These are phyloP conservation scores for Thelephora aurantiotincta DNA, from an alignment of 768 basidiomycete species.

Conservation along the genomic window DNA sequence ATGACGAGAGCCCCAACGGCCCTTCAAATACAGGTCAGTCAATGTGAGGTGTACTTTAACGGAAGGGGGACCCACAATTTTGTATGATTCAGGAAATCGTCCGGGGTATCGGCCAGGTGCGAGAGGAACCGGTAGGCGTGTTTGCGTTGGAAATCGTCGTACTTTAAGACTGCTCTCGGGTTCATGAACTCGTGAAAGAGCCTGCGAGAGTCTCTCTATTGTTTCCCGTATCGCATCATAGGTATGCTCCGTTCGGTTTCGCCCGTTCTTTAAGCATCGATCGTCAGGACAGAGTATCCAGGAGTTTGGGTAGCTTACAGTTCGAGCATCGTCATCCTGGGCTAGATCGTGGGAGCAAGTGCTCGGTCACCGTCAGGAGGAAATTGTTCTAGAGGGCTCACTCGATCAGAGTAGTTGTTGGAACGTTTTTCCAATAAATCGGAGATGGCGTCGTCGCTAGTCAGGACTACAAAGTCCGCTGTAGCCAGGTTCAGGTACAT, in stretches of 20 bases:
- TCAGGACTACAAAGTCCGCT: too few relatives aligned
- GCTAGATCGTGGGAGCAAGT: neutral
- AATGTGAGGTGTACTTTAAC: neutral
- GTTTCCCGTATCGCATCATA: neutral
- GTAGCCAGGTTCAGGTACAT: too few relatives aligned
- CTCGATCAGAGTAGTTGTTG: neutral
- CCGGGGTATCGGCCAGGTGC: conserved; percentile 1
- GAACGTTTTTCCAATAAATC: neutral
- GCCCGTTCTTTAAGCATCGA: too few relatives aligned
- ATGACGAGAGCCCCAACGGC: conserved; percentile 12
- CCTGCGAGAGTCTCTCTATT: neutral
- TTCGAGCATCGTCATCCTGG: neutral
- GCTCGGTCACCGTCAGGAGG: neutral
- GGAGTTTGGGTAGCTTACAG: neutral
- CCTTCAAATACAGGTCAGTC: conserved; percentile 1
- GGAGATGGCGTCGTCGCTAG: neutral
- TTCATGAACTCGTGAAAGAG: neutral
- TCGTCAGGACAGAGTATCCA: too few relatives aligned
- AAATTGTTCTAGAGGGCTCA: neutral
- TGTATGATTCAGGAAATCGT: conserved; percentile 3
- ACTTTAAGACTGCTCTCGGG: neutral
- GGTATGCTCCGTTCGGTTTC: too few relatives aligned
- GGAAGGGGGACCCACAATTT: conserved; percentile 5
- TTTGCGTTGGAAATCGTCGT: neutral
- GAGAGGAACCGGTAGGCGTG: conserved; percentile 2